Evolutionary conservation across 2,329 filamentous ascomycete species (phyloP), one percentile per base, ranked within the genome.

Genomic region (Fusarium udum): DNA sequence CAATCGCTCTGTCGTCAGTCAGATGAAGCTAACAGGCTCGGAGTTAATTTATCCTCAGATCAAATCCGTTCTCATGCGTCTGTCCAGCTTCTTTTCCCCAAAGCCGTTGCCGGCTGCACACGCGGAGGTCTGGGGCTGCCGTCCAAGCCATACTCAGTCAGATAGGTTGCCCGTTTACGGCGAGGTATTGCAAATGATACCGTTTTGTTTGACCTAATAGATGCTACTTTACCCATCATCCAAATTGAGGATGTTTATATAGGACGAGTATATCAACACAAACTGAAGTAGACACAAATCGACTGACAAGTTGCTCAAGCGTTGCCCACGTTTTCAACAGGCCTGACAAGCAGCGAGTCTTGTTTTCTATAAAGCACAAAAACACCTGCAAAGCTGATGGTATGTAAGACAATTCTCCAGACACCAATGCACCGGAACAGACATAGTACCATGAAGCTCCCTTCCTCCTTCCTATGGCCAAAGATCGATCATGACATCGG

Each of bases 401-500:
- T 69, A 73, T 61, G 72, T 66, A 69, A 75, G 59, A 61, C 64
- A 71, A 39, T 75, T 73, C 72, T 75, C 75, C 72, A 63, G 71
- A 76, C 74, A 77, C 75, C 75, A 68, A 60, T 71, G 64, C 75
- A 77, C 75, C 75, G 58, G 59, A 43, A 63, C 72, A 77, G 71
- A 59, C 59, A 71, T 62, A 73, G 66, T 52, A 70, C 73, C 67
- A 34, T 43, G 43, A 69, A 72, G 53, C 43, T 52, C 34, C 15
- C 37, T 52, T 56, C 40, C 39, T 56, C 39, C 45, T 63, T 46
- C 48, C 39, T 15, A 58, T 56, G 31, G 24, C 58, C 43, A 43
- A 24, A 32, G 36, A 55, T 46, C 43, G n/a, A 39, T 34, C 39
- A 39, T 36, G 46, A 52, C 58, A 57, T 49, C 34, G 31, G 40